Evolutionary conservation across 148 eudicot species (phyloP), one percentile per base, ranked within the genome.

Genomic region (Diospyros kaki): DNA sequence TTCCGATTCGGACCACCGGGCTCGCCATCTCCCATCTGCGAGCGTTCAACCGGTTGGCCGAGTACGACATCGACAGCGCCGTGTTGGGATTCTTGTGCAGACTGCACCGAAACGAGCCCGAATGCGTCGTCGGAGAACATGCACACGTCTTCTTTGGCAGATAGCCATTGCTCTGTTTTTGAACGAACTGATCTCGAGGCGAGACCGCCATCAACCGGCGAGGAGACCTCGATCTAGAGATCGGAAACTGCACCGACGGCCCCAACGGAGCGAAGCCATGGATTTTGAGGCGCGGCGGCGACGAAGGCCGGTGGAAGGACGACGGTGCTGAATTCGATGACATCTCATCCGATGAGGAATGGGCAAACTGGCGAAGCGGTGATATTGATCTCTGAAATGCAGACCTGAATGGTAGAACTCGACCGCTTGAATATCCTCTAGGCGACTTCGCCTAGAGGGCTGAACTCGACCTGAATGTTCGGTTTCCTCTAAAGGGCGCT

Each of bases 271-370:
- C 72, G 15, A 83, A 45, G 18, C 71, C 75, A 72, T 82, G 85
- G 44, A 82, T 76, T n/a, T 72, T 79, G 3, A 83, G 83, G 64
- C 83, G 80, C 68, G 82, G 72, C 62, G 86, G 86, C 6, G 86
- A 83, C 39, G 78, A 15, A 12, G 86, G 58, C 1, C 86, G 76
- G 44, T 65, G 75, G 69, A 76, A 73, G 39, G 80, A 39, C 3
- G 72, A 69, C 17, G 11, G 15, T 8, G 77, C 79, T 38, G 82
- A 44, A 3, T 68, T 63, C 17, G 4, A 46, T 8, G 10, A 54
- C 14, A 41, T 40, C 67, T 1, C 73, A 59, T 9, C 41, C 15
- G 52, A 48, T 5, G 79, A 55, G 7, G 75, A 64, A 39, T 59
- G 10, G 17, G 76, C 58, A 58, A 74, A 58, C 10, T 81, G 77